phyloP scores from a whole-genome alignment of 2,329 filamentous ascomycete genomes.

The Bisporella sp. region DNA sequence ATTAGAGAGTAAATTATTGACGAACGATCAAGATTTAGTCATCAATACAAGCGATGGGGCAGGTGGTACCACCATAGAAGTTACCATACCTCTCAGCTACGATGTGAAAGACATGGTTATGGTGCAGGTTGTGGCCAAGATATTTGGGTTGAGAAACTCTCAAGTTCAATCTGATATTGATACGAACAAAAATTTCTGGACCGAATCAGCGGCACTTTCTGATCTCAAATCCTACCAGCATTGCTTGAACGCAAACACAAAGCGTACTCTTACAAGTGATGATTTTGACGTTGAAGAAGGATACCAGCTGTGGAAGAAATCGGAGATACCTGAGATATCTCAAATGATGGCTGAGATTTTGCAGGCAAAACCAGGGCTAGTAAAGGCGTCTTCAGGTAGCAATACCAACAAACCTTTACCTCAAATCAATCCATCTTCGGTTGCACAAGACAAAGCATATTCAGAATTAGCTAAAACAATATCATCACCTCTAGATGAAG shows the following conservation, averaged over 20 bases:
- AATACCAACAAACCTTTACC: conserved; percentile 52
- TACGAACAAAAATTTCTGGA: conserved; percentile 74
- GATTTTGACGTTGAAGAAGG: conserved; percentile 89
- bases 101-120: conserved; percentile 96
- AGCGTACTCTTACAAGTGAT: conserved; percentile 64
- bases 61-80: conserved; percentile 65
- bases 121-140: conserved; percentile 77
- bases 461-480: conserved; percentile 46
- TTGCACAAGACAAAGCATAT: conserved; percentile 35
- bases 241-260: conserved; percentile 74
- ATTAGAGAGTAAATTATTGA: conserved; percentile 87
- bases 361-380: conserved; percentile 76
- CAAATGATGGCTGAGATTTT: conserved; percentile 92
- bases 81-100: conserved; percentile 75
- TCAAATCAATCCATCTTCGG: conserved; percentile 43
- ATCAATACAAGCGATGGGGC: conserved; percentile 52
- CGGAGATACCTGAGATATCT: conserved; percentile 79
- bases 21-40: conserved; percentile 85
- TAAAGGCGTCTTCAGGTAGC: conserved; percentile 44
- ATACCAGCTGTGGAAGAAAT: conserved; percentile 84
- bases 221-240: conserved; percentile 94
- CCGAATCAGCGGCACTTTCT: conserved; percentile 79
- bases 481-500: conserved; percentile 36
- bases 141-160: conserved; percentile 74
- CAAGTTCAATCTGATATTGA: conserved; percentile 86